Base-by-base conservation (phyloP, 164 flowering plant genomes). In the Berberis thunbergii region DNA sequence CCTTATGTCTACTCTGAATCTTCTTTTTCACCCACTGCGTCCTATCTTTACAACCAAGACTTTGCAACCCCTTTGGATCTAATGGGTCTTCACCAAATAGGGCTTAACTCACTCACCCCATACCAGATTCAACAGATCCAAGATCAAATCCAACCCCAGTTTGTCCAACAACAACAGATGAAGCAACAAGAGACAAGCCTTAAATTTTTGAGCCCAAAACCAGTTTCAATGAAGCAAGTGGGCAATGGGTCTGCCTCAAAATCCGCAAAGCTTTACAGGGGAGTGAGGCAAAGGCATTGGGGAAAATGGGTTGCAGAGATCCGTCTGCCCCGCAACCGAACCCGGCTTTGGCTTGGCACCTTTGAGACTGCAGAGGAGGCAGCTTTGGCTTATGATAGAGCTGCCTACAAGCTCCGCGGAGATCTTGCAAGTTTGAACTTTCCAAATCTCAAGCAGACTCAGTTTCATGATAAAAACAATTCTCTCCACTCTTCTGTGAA, bases 281-380 rank as follows among this genome's bases (percentile, higher is more conserved):
- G 97, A 4, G 97, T 91, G 9, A 78, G 97, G 70, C 97, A 91
- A 67, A 63, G 97, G 58, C 97, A 91, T 67, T 91, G 96, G 96
- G 96, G 96, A 3, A 91, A 91, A 64, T 91, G 97, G 97, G 97
- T 91, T 40, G 97, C 96, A 0, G 97, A 91, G 82, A 91, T 91
- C 72, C 76, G 97, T 0, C 74, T 91, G 3, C 97, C 97, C 1
- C 83, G 79, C 76, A 88, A 88, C 83, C 75, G 97, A 4, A 88
- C 91, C n/a, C 67, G 97, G 39, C 96, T 91, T 60, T 91, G 97
- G 97, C 84, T 91, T 1, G 96, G 97, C 48, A 91, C 97, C 49
- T 91, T 88, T 54, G 97, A 91, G 72, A 91, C 95, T 0, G 95
- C 97, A 8, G 93, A 86, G 65, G 97, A 91, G 49, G 97, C 97